Evolutionary conservation across 768 basidiomycete species (phyloP).

Genomic region (Trametes cubensis): DNA sequence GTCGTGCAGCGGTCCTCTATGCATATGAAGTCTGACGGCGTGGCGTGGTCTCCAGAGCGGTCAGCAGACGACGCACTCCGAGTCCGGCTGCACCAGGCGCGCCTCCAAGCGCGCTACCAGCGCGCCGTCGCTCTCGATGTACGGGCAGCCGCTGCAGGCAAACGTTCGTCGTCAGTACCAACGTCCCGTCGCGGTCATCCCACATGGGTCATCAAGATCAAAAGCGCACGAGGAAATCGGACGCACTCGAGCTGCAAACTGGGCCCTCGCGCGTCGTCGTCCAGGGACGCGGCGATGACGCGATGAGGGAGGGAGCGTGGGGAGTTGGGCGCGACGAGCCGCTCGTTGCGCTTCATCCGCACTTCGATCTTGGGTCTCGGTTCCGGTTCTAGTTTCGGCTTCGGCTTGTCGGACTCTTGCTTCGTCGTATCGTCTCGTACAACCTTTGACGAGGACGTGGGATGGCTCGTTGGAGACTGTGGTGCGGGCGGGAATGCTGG

Average conservation of each 20-base stretch:
- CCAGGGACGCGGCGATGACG: constrained; percentile 38
- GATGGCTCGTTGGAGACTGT: background rate
- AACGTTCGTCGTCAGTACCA: background rate
- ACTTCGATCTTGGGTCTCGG: constrained; percentile 15
- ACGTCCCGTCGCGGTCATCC: no score
- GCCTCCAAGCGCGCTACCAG: constrained; percentile 12
- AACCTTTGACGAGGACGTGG: constrained; percentile 8
- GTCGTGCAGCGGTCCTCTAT: no score
- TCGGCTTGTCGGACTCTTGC: constrained; percentile 15
- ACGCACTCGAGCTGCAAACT: constrained; percentile 20
- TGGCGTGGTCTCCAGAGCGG: no score
- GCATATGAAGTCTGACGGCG: no score
- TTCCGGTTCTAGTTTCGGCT: background rate
- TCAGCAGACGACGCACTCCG: constrained; percentile 9
- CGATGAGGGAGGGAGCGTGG: constrained; percentile 6
- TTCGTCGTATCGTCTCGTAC: constrained; percentile 1
- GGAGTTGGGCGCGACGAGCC: constrained; percentile 32
- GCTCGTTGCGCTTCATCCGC: constrained; percentile 10
- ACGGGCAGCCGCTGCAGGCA: constrained; percentile 10
- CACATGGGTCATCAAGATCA: no score
- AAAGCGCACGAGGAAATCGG: no score
- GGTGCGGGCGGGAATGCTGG: no score
- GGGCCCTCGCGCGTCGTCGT: constrained; percentile 9
- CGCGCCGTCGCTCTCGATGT: constrained; percentile 14
- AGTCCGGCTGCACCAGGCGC: background rate